A percentile compares a stretch with the other conserved stretches of the same genome.
These are phyloP conservation scores for Claviceps capensis DNA, from an alignment of 2,329 filamentous ascomycete genomes.

Conservation along the genomic window DNA sequence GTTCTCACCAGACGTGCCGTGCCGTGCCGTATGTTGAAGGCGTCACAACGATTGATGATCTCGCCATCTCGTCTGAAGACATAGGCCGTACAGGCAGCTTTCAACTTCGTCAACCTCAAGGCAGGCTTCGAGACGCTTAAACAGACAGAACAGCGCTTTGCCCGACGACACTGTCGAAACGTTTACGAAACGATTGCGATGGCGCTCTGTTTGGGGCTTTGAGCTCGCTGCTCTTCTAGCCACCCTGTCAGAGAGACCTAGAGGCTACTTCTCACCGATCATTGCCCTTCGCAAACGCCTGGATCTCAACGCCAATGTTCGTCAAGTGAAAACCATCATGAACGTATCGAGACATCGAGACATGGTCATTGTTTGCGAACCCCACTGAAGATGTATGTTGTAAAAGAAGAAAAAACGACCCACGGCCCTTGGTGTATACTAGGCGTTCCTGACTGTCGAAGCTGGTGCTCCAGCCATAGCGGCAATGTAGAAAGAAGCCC, in stretches of 20 bases:
- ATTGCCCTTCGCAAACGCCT: constrained; percentile 92
- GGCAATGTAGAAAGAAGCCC: constrained; percentile 73
- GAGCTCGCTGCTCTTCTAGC: constrained; percentile 56
- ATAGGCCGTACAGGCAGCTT: constrained; percentile 20
- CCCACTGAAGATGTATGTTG: constrained; percentile 85
- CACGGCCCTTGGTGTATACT: constrained; percentile 52
- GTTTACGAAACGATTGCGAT: constrained; percentile 83
- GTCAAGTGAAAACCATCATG: constrained; percentile 75
- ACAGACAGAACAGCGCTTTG: constrained; percentile 74
- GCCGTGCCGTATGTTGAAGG: too few species aligned
- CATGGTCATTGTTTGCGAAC: constrained; percentile 90
- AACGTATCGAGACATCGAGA: constrained; percentile 63
- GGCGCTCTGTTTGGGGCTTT: constrained; percentile 95
- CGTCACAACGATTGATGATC: too few species aligned
- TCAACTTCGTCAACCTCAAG: constrained; percentile 85
- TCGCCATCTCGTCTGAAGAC: too few species aligned
- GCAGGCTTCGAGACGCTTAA: constrained; percentile 93
- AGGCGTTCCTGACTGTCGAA: constrained; percentile 44
- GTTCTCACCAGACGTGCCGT: too few species aligned
- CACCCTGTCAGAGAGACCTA: constrained; percentile 48
- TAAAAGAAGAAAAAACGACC: constrained; percentile 87
- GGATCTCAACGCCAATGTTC: constrained; percentile 92
- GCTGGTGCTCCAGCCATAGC: constrained; percentile 83
- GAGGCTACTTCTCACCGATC: constrained; percentile 93
- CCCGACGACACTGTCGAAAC: constrained; percentile 82